phyloP scores from a whole-genome alignment of 2,329 filamentous ascomycete species.

The Colletotrichum graminicola region DNA sequence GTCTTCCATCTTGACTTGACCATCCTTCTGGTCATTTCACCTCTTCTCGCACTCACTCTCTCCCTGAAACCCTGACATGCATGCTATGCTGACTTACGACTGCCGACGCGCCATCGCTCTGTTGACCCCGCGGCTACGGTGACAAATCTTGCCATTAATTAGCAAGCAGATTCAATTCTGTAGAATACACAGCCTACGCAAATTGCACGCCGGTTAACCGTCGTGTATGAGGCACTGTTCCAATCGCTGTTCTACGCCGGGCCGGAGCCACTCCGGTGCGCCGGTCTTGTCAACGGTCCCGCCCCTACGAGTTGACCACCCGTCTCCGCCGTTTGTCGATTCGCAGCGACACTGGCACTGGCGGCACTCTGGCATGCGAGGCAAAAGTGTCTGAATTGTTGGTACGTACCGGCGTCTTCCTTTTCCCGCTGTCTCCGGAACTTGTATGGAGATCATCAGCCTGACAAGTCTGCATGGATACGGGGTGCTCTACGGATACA shows the following conservation, averaged over 20 bases:
- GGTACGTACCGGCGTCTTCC: neutral
- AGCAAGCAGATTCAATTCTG: slow-evolving; percentile 30
- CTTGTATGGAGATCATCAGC: slow-evolving; percentile 9
- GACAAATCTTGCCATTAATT: neutral
- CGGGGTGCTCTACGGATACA: neutral
- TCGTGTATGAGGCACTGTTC: neutral
- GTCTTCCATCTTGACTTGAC: neutral
- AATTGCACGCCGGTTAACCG: neutral
- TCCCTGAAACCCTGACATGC: neutral
- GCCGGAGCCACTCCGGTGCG: slow-evolving; percentile 27
- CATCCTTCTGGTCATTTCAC: neutral
- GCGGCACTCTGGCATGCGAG: neutral
- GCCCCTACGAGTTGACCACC: neutral
- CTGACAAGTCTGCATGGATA: slow-evolving; percentile 3
- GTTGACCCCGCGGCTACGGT: slow-evolving; percentile 2
- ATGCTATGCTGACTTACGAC: neutral
- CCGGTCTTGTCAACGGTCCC: neutral
- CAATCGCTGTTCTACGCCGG: slow-evolving; percentile 8
- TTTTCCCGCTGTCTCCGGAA: neutral
- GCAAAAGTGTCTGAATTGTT: neutral
- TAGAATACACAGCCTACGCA: neutral
- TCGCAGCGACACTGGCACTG: neutral
- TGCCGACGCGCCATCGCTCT: neutral
- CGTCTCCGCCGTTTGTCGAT: slow-evolving; percentile 1
- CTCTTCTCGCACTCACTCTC: neutral